Conservation (phyloP, 192 early-diverging fungal species). For the Mortierella hygrophila region DNA sequence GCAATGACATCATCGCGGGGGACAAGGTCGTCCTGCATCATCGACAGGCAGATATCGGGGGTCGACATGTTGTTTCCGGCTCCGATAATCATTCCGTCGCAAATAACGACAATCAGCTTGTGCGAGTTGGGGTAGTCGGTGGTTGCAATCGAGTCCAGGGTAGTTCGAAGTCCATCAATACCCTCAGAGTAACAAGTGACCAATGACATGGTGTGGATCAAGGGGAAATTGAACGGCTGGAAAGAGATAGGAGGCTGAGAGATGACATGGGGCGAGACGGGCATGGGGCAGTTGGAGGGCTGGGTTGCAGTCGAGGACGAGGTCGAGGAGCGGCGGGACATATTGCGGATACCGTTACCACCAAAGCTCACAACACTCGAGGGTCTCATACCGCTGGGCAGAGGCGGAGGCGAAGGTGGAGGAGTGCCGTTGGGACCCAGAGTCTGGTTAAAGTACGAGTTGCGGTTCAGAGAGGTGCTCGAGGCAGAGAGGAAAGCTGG, state of each 20-base stretch:
- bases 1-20: slow-evolving; percentile 74
- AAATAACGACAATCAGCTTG: slow-evolving; percentile 84
- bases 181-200: slow-evolving; percentile 88
- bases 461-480: slow-evolving; percentile 33
- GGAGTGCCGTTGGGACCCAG: slow-evolving; percentile 42
- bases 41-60: slow-evolving; percentile 80
- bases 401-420: slow-evolving; percentile 49
- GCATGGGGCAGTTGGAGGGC: slow-evolving; percentile 43
- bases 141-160: slow-evolving; percentile 82
- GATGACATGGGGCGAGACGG: slow-evolving; percentile 50
- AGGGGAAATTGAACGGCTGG: slow-evolving; percentile 65
- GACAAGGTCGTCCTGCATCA: slow-evolving; percentile 81
- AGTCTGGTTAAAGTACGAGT: slow-evolving; percentile 41
- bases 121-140: slow-evolving; percentile 84
- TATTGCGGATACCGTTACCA: slow-evolving; percentile 35
- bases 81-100: slow-evolving; percentile 85
- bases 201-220: slow-evolving; percentile 76
- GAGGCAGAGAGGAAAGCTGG: slow-evolving; percentile 45
- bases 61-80: slow-evolving; percentile 83
- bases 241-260: slow-evolving; percentile 57
- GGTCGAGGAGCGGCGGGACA: slow-evolving; percentile 46
- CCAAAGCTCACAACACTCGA: slow-evolving; percentile 40
- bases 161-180: slow-evolving; percentile 76
- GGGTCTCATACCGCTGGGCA: slow-evolving; percentile 42
- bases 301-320: slow-evolving; percentile 53